Base-by-base conservation (phyloP, 73 alveolate species). In the Breviolum minutum region DNA sequence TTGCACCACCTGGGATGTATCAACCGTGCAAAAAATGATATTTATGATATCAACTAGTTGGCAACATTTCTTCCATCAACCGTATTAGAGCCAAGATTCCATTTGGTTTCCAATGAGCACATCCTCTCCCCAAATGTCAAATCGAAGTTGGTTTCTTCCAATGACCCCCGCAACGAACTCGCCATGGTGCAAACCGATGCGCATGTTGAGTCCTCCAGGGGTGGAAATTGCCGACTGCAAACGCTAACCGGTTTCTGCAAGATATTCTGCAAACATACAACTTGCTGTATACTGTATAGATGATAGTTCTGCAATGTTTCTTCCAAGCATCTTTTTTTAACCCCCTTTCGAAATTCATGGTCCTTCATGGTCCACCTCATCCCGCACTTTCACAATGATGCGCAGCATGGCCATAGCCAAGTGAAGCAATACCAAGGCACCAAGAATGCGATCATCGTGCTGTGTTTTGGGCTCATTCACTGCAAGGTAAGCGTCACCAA, bases 61-160 rank as follows among this genome's bases (percentile, higher is more conserved):
- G n/a, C n/a, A n/a, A n/a, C n/a, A n/a, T n/a, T n/a, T n/a, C n/a
- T n/a, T n/a, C n/a, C n/a, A n/a, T n/a, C n/a, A n/a, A n/a, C n/a
- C n/a, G n/a, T n/a, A n/a, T n/a, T n/a, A n/a, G n/a, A 40, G 54
- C 54, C 54, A 40, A 11, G 68, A 30, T 32, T 94, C 99, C 99
- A 94, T 94, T 54, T 63, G 84, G 71, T 77, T 94, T 63, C 99
- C 99, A 6, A 80, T 94, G 63, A 94, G 80, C 62, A 79, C 94
- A 60, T 90, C 97, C 76, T 74, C 83, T 5, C 99, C 99, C 99
- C 99, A 94, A 63, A 94, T 94, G 94, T 94, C 99, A 71, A 74
- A 94, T 83, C 99, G 99, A 14, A 94, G 70, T 73, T 80, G 92
- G 73, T 80, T 40, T 83, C 93, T 79, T 22, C 99, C 99, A 20